Base-by-base conservation (phyloP, 768 basidiomycete genomes). In the Brasilioporus rufonigricans region DNA sequence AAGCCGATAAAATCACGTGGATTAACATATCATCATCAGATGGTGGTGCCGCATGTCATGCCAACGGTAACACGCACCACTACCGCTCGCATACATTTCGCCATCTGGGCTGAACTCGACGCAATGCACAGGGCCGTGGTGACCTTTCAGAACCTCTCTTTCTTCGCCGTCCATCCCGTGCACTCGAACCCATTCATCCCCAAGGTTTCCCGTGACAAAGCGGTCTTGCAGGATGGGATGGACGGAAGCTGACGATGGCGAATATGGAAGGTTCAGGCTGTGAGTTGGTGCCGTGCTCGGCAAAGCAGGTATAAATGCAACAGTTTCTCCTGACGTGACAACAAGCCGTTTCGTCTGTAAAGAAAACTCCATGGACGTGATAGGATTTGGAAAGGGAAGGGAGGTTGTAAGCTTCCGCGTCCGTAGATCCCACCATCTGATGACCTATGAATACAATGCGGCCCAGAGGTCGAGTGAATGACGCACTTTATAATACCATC, bases 81-180 rank as follows among this genome's bases (percentile, higher is more conserved):
- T 95, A 48, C 96, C 97, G 65, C 91, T 94, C 33, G 96, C 96
- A 70, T 92, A 98, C 78, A 97, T 83, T 76, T 98, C 97, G 23
- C 96, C 96, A 68, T 98, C 96, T 1, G 96, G 96, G 66, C 89
- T 92, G 71, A 87, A 96, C 64, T 91, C 88, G 44, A 96, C 88
- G 51, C 91, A 92, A 64, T 96, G 93, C 18, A 98, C 95, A 19
- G 96, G 95, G 23, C 96, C 97, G 68, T 98, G 97, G 66, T 98
- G 97, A 5, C 96, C 96, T 71, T 97, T 96, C 54, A 94, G 80
- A 29, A 97, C 82, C 53, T 98, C 96, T 59, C 82, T 74, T 74
- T 99, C 95, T 70, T 88, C 86, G 2, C 96, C 97, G 31, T 89
- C 83, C 66, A 95, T 85, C 16, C 88, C 89, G 68, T 98, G 93